Evolutionary conservation across 257 asterid genomes (phyloP), one percentile per base, ranked within the genome.

Genomic region (Osmanthus fragrans): DNA sequence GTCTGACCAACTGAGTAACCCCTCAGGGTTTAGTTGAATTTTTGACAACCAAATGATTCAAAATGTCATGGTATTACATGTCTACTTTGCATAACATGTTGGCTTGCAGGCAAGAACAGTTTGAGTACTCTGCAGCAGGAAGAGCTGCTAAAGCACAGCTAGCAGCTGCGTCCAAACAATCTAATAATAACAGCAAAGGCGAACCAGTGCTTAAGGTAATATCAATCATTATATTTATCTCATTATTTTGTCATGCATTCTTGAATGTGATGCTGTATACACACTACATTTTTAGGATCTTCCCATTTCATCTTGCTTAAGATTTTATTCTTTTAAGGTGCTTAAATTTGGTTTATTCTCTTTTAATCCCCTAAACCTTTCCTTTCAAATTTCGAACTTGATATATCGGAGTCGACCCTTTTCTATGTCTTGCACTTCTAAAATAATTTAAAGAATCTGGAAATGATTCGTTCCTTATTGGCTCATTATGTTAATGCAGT

Each of bases 201-300:
- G 97, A 92, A 84, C 98, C 98, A 27, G 92, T 85, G 76, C 93
- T 94, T 29, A 94, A 94, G 98, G 98, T 93, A 83, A 67, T 65
- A 32, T 34, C n/a, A 39, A 40, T 71, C 64, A 13, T 68, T 21
- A 13, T 71, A 49, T 54, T 11, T 78, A 9, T 16, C 45, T 54
- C 23, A 27, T n/a, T 69, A 4, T 12, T 42, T 25, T 27, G 11
- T 58, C 23, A 3, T 21, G 10, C 10, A 58, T 34, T 63, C 12
- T 10, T 49, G 18, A 6, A 51, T 11, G 16, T 11, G 18, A 51
- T 73, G 76, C 19, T 37, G 69, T 69, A 60, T 23, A 18, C 29
- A n/a, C 39, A 23, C 21, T 64, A 5, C 47, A 25, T 58, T 13
- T 8, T 75, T 65, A 18, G 64, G 69, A 16, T 78, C 3, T 58